Evolutionary conservation across 1,284 basidiomycete species (phyloP).

Genomic region (Apiotrichum brassicae): DNA sequence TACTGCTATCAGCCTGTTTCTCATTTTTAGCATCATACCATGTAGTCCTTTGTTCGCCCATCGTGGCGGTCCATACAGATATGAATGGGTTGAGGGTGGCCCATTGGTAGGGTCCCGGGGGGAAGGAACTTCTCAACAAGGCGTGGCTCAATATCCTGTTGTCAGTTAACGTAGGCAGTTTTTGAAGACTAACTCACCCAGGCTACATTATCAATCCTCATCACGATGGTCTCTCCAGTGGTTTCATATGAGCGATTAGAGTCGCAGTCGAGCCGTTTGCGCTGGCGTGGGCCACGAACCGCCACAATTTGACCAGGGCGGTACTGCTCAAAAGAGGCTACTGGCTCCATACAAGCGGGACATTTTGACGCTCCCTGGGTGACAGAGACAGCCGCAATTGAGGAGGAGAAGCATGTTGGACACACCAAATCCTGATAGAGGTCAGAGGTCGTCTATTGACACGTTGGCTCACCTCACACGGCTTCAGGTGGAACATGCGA

Average conservation of each 20-base stretch:
- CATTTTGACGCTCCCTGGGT: conserved; percentile 27
- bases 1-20: conserved; percentile 27
- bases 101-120: conserved; percentile 23
- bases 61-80: conserved; percentile 42
- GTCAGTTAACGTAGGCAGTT: not conserved
- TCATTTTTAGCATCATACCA: conserved; percentile 29
- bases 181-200: conserved; percentile 29
- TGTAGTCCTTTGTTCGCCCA: conserved; percentile 45
- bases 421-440: conserved; percentile 29
- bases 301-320: conserved; percentile 1
- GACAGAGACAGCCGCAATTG: conserved; percentile 33
- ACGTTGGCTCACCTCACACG: conserved; percentile 27
- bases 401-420: conserved; percentile 34
- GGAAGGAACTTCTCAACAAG: conserved; percentile 41
- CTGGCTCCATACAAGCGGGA: conserved; percentile 24
- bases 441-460: not conserved
- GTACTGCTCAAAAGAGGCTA: conserved; percentile 20
- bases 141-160: conserved; percentile 42
- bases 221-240: conserved; percentile 20
- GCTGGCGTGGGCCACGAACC: not conserved
- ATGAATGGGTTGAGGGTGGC: conserved; percentile 39
- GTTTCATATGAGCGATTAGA: not conserved
- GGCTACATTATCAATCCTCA: conserved; percentile 46
- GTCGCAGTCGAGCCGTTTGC: no score
- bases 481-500: conserved; percentile 22